phyloP scores from a whole-genome alignment of 1,139 yeast genomes.

The Taiozyma sp. region DNA sequence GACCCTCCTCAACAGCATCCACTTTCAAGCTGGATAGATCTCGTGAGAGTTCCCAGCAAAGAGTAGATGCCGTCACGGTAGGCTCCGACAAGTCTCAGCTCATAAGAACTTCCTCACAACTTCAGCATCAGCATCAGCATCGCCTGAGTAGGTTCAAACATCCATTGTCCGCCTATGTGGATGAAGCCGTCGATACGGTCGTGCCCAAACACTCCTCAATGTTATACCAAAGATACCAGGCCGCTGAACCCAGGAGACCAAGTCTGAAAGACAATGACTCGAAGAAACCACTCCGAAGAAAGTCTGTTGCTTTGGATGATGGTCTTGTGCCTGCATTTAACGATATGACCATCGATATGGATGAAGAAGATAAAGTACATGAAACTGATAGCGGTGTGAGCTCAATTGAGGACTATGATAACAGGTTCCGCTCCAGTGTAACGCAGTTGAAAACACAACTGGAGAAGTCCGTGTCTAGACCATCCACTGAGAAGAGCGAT shows the following conservation, averaged over 20 bases:
- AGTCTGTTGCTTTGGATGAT: slow-evolving; percentile 15
- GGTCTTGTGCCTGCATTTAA: slow-evolving; percentile 21
- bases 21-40: not conserved
- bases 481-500: not conserved
- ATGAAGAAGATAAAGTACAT: slow-evolving; percentile 3
- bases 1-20: not conserved
- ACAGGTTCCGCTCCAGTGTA: not conserved
- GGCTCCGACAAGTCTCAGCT: not conserved
- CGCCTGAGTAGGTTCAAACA: slow-evolving; percentile 9
- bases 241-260: not conserved
- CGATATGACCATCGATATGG: slow-evolving; percentile 19
- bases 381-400: not conserved
- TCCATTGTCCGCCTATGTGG: slow-evolving; percentile 18
- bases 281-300: slow-evolving; percentile 5
- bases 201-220: slow-evolving; percentile 13
- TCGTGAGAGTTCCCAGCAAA: not conserved
- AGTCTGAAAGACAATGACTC: not conserved
- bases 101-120: not conserved
- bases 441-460: not conserved
- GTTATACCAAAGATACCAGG: slow-evolving; percentile 14
- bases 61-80: not conserved
- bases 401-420: slow-evolving; percentile 2
- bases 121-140: not conserved
- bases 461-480: not conserved
- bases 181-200: slow-evolving; percentile 13